Evolutionary conservation across 257 asterid species (phyloP).

Genomic region (Euphrasia confusa): DNA sequence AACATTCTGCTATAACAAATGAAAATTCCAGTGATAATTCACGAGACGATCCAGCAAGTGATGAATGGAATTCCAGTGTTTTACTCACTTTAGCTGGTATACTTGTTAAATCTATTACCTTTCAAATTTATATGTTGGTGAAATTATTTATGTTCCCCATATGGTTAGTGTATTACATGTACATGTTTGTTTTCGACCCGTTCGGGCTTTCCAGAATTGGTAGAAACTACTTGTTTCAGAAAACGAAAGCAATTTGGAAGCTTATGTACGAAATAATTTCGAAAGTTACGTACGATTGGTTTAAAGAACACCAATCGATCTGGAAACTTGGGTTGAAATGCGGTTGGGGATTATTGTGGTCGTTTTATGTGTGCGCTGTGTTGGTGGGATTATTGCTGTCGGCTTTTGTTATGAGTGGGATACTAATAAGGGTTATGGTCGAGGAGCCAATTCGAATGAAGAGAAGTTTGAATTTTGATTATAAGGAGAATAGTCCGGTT

Average conservation of each 20-base stretch:
- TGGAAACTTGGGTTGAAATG: constrained; percentile 68
- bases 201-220: constrained; percentile 41
- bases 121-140: constrained; percentile 48
- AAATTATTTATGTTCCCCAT: constrained; percentile 40
- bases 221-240: constrained; percentile 30
- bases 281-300: constrained; percentile 42
- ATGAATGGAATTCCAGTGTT: constrained; percentile 38
- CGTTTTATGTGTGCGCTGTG: constrained; percentile 65
- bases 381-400: constrained; percentile 57
- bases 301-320: constrained; percentile 48
- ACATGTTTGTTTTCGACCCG: constrained; percentile 66
- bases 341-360: constrained; percentile 92
- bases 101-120: constrained; percentile 47
- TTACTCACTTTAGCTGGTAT: constrained; percentile 39
- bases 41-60: constrained; percentile 24
- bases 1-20: constrained; percentile 30
- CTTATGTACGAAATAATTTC: constrained; percentile 31
- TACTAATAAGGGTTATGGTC: constrained; percentile 47
- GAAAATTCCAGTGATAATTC: constrained; percentile 26
- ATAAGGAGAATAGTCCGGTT: constrained; percentile 67
- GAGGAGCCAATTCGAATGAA: constrained; percentile 70
- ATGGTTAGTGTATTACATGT: constrained; percentile 41
- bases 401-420: constrained; percentile 65
- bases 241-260: constrained; percentile 32
- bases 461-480: constrained; percentile 74